Evolutionary conservation across 2,329 filamentous ascomycete genomes (phyloP), one percentile per base, ranked within the genome.

Genomic region (Colletotrichum navitas): DNA sequence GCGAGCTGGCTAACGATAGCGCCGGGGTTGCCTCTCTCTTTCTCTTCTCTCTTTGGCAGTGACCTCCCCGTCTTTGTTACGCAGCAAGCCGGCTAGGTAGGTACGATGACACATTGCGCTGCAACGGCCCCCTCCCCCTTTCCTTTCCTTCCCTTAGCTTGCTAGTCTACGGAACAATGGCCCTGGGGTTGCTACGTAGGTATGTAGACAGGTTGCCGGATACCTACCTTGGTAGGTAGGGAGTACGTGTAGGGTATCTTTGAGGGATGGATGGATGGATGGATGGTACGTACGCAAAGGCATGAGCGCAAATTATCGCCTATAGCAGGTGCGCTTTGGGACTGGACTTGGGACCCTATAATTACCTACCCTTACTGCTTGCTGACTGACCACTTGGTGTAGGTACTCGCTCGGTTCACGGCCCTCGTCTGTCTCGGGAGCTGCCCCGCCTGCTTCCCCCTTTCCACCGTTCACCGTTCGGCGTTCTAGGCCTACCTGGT

Each of bases 341-440:
- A 16, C 18, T 24, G 26, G 24, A 36, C 36, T 5, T 32, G 24
- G 14, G n/a, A 24, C 47, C 36, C 29, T 24, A 16, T 41, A 61
- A 34, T 45, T 32, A 32, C 1, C 10, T 39, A 39, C 36, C 36
- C 52, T n/a, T 34, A 10, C 41, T 60, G 41, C 36, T n/a, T 12
- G 10, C 36, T 12, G 10, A 41, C 39, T 41, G n/a, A n/a, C n/a
- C n/a, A n/a, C 14, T 16, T 16, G 39, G 39, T 18, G 39, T 41
- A 41, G 16, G 8, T 49, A 32, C 43, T 29, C 58, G 34, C 43
- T 29, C 58, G 34, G 29, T 62, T 45, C 59, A 45, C 56, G 56
- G 43, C 21, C 59, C 43, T 36, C 43, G 58, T 47, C 41, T 61
- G 41, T 49, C 47, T 26, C 47, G n/a, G 11, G n/a, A n/a, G 1